These are phyloP conservation scores for Candida sonorensis DNA, from an alignment of 805 yeast genomes.

Conservation along the genomic window DNA sequence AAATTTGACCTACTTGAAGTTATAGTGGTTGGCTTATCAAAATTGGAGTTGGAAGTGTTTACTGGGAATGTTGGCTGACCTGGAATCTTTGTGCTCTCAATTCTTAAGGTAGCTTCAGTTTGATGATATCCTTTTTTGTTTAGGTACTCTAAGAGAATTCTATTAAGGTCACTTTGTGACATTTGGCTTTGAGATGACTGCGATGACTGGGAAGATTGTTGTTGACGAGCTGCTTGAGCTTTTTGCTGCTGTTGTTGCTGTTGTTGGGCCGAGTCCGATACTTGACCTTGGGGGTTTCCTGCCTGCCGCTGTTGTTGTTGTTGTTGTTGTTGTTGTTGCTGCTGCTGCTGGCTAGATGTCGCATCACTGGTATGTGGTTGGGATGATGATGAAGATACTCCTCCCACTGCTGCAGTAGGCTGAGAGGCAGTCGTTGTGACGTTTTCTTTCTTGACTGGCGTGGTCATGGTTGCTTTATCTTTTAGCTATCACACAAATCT, in stretches of 20 bases:
- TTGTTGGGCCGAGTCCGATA: no score
- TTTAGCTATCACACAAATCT: no score
- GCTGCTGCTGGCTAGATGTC: no score
- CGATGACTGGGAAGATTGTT: slow-evolving; percentile 7
- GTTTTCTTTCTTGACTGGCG: no score
- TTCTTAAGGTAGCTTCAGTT: slow-evolving; percentile 89
- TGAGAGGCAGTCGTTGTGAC: no score
- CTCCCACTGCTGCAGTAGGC: no score
- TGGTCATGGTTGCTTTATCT: no score
- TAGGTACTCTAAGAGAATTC: slow-evolving; percentile 87
- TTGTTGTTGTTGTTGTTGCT: slow-evolving; percentile 5
- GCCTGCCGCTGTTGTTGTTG: slow-evolving; percentile 4
- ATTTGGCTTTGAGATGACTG: slow-evolving; percentile 26
- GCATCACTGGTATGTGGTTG: no score
- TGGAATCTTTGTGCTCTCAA: slow-evolving; percentile 67
- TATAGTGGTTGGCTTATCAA: slow-evolving; percentile 26
- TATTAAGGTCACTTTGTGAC: slow-evolving; percentile 82
- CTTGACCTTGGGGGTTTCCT: no score
- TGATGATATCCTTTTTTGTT: slow-evolving; percentile 90
- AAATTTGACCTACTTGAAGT: slow-evolving; percentile 29
- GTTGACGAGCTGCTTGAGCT: slow-evolving; percentile 9
- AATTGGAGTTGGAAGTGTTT: slow-evolving; percentile 36
- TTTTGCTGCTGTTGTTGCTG: slow-evolving; percentile 1
- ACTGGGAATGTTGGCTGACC: slow-evolving; percentile 43
- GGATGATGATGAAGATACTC: no score